phyloP scores from a whole-genome alignment of 2,329 filamentous ascomycete genomes.

The Neobulgaria alba region DNA sequence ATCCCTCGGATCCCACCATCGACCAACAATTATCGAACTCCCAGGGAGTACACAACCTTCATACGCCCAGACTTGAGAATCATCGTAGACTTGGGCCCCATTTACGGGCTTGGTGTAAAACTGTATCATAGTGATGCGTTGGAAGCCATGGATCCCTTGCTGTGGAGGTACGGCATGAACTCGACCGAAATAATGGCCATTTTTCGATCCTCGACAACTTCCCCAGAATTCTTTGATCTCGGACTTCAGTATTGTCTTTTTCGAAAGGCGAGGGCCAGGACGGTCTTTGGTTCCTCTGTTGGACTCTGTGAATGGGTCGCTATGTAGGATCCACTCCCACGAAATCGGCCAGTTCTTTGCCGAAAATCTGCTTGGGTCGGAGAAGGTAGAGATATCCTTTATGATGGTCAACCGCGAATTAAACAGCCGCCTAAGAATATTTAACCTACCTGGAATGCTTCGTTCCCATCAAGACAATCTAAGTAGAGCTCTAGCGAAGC shows the following conservation, averaged over 20 bases:
- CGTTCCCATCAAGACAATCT: constrained; percentile 15
- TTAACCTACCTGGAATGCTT: constrained; percentile 20
- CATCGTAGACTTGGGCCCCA: constrained; percentile 13
- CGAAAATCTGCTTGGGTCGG: constrained; percentile 15
- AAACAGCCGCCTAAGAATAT: not conserved
- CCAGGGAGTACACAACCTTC: constrained; percentile 40
- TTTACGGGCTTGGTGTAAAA: constrained; percentile 26
- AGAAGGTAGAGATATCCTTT: constrained; percentile 25
- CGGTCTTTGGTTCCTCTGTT: not conserved
- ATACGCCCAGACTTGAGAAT: constrained; percentile 34
- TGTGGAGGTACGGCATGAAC: constrained; percentile 41
- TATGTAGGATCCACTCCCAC: constrained; percentile 19
- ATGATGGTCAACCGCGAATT: not conserved
- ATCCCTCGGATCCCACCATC: constrained; percentile 36
- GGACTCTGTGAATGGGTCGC: constrained; percentile 17
- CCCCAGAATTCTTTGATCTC: constrained; percentile 25
- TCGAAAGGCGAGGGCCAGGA: not conserved
- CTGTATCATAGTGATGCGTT: constrained; percentile 46
- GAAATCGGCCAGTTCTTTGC: constrained; percentile 15
- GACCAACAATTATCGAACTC: constrained; percentile 37
- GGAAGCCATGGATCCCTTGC: constrained; percentile 41
- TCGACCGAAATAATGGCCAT: constrained; percentile 34
- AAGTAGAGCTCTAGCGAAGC: constrained; percentile 7
- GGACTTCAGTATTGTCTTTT: constrained; percentile 6
- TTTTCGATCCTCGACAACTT: constrained; percentile 31